Base-by-base conservation (phyloP, 2,329 filamentous ascomycete genomes). In the Parascedosporium putredinis region DNA sequence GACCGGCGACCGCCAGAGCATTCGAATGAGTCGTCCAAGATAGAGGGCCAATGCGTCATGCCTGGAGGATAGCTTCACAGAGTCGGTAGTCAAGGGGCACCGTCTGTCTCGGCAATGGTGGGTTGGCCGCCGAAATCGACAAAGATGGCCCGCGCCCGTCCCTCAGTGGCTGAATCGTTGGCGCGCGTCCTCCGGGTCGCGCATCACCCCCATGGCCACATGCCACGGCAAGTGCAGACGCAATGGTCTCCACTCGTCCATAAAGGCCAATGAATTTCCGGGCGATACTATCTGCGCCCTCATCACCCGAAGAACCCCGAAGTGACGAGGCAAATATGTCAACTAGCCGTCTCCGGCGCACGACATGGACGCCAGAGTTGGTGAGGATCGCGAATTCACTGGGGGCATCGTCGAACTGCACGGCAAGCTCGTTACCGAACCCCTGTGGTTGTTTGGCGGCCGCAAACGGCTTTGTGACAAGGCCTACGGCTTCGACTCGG, bases 371-470 rank as follows among this genome's bases (percentile, higher is more conserved):
- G 2, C 93, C 93, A 12, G 81, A 88, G 58, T 93, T 95, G 27
- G 93, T 97, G 49, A 98, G 74, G 44, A 98, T 81, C 1, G 91
- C 93, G 55, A 97, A 82, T 61, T 98, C 91, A 47, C 84, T 81
- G 0, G 85, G 77, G 0, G 82, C 73, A 52, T 86, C 76, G 59
- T 98, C 93, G 58, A 93, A 98, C 58, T 98, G 94, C n/a, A 95
- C 85, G 1, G 93, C 88, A 50, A 97, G 73, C 67, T 98, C 93
- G 58, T 98, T 98, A 9, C 91, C 90, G 59, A 95, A 97, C 0
- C 90, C 91, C 20, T 81, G 62, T 0, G 87, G 86, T 23, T 79
- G 77, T 9, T 68, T 69, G 1, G 81, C 75, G 8, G 86, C 85
- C 14, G 81, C 76, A 57, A 89, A 91, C 0, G 86, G 79, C 45